phyloP scores from a whole-genome alignment of 768 basidiomycete genomes.

The Suillus variegatus region DNA sequence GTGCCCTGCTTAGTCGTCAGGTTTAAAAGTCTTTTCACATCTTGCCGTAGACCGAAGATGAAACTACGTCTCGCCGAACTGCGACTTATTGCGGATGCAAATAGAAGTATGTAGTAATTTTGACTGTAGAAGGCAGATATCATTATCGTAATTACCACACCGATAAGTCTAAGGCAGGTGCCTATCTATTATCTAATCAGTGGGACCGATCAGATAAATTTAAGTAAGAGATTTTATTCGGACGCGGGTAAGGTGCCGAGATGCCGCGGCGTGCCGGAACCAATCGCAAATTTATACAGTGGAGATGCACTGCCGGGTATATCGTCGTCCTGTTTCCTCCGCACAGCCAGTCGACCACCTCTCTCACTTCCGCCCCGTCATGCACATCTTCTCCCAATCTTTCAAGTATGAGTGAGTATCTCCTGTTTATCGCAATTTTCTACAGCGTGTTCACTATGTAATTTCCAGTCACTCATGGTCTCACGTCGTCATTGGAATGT shows the following conservation, averaged over 20 bases:
- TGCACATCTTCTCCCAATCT: slow-evolving; percentile 88
- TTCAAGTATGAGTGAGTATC: slow-evolving; percentile 78
- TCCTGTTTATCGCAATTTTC: slow-evolving; percentile 6
- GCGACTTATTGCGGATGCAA: slow-evolving; percentile 36
- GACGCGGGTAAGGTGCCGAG: neutral
- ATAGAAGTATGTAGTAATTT: slow-evolving; percentile 10
- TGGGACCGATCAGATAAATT: neutral
- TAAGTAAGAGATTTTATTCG: neutral
- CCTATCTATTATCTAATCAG: neutral
- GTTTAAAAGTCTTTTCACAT: slow-evolving; percentile 7
- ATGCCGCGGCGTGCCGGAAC: slow-evolving; percentile 22
- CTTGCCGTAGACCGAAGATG: slow-evolving; percentile 69
- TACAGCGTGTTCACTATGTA: slow-evolving; percentile 12
- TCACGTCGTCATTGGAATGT: slow-evolving; percentile 90
- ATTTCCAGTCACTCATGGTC: slow-evolving; percentile 78
- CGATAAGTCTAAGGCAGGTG: neutral
- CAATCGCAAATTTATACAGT: slow-evolving; percentile 26
- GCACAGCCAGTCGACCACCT: slow-evolving; percentile 20
- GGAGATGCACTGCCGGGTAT: slow-evolving; percentile 2
- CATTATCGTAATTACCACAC: neutral
- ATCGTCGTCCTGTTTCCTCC: slow-evolving; percentile 20
- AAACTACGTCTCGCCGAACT: slow-evolving; percentile 73
- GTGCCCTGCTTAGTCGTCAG: slow-evolving; percentile 30
- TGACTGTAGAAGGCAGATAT: neutral
- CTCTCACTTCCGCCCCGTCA: slow-evolving; percentile 37